Evolutionary conservation across 768 basidiomycete genomes (phyloP), one percentile per base, ranked within the genome.

Genomic region (Tulasnella sp.): DNA sequence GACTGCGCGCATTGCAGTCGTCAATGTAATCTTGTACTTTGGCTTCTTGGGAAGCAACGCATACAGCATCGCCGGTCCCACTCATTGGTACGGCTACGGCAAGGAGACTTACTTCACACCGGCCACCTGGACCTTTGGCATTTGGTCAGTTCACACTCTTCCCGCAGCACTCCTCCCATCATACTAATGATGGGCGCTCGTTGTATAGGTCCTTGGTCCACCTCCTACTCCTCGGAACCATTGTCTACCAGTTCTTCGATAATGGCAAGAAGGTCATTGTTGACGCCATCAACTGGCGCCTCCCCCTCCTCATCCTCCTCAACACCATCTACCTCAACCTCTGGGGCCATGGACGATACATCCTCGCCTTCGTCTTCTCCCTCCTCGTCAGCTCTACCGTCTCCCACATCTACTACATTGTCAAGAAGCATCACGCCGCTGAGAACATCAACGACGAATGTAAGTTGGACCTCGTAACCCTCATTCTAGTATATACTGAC

Each of bases 81-180:
- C 69, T 19, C 82, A 80, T 63, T 77, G 82, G 52, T 89, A 90
- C 73, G 81, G 77, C 68, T 71, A 75, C 64, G 83, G 81, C 47
- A 90, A 90, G 70, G 84, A 87, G 65, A 96, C 94, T 0, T 97
- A 93, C 72, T 75, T 98, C 60, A 96, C 93, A 1, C 95, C 95
- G n/a, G 88, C 90, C 24, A 82, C 85, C 26, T 96, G 88, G 82
- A 86, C 88, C 1, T 95, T 92, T 76, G 79, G 86, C 74, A 86
- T 93, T 69, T 95, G 92, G 90, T 86, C 58, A 43, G 76, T 69
- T 13, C 30, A 27, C 24, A 3, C 44, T n/a, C 11, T 30, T 8
- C 21, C 2, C 52, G 15, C 43, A 11, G 9, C 44, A 23, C 38
- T 19, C 48, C 24, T 44, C 2, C 34, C 24, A 51, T 44, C 11